These are phyloP conservation scores for Mitragyna speciosa DNA, from an alignment of 257 asterid species.

Conservation along the genomic window DNA sequence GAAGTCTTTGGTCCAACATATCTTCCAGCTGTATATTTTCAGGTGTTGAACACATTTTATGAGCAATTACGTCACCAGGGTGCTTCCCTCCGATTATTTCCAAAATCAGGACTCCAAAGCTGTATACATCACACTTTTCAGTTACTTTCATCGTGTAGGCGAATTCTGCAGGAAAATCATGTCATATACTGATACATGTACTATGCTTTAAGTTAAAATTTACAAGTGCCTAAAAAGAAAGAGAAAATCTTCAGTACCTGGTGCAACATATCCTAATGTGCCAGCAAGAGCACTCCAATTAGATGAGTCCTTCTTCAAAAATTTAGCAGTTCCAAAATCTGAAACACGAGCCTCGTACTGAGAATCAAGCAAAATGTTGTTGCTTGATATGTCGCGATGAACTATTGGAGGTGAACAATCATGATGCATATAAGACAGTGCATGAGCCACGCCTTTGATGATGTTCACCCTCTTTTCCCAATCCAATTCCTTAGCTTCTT, in stretches of 20 bases:
- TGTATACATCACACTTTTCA: slow-evolving; percentile 36
- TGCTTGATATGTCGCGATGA: slow-evolving; percentile 25
- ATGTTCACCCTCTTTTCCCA: slow-evolving; percentile 33
- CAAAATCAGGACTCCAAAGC: slow-evolving; percentile 37
- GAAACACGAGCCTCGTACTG: slow-evolving; percentile 25
- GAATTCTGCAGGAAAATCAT: slow-evolving; percentile 24
- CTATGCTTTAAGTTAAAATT: too few species aligned
- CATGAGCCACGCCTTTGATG: slow-evolving; percentile 31
- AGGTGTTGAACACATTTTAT: neutral
- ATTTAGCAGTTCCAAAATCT: slow-evolving; percentile 10
- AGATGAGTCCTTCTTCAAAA: slow-evolving; percentile 24
- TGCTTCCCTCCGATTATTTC: slow-evolving; percentile 36
- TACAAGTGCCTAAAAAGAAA: too few species aligned
- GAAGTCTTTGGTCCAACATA: slow-evolving; percentile 20
- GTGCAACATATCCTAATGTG: too few species aligned
- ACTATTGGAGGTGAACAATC: too few species aligned
- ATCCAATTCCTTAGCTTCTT: slow-evolving; percentile 21
- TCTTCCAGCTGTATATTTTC: slow-evolving; percentile 1
- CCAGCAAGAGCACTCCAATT: slow-evolving; percentile 17
- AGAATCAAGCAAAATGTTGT: slow-evolving; percentile 28
- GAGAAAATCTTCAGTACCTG: too few species aligned
- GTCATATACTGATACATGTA: too few species aligned
- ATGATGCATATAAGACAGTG: neutral
- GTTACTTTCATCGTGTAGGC: slow-evolving; percentile 1
- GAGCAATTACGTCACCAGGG: slow-evolving; percentile 19